These are phyloP conservation scores for Paecilomyces sp. DNA, from an alignment of 2,329 filamentous ascomycete species.

Conservation along the genomic window DNA sequence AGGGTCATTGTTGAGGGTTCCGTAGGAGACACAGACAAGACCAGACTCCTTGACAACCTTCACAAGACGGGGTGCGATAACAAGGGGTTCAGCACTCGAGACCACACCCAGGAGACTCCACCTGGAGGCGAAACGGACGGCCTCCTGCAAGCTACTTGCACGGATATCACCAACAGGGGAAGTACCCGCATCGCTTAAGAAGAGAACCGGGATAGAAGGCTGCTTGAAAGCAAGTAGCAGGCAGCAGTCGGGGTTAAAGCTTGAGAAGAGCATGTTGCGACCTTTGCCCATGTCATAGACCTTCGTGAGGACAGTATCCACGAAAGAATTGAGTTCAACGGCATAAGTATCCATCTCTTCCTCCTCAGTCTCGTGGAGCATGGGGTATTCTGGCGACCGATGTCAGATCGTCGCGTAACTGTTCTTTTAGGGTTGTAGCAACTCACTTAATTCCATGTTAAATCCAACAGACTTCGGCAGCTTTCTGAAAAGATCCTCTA, in stretches of 20 bases:
- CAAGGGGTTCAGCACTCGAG: constrained; percentile 76
- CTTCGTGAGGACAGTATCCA: constrained; percentile 82
- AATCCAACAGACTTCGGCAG: constrained; percentile 80
- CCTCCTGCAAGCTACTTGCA: constrained; percentile 87
- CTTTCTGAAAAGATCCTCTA: constrained; percentile 86
- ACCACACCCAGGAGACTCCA: constrained; percentile 96
- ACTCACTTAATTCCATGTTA: constrained; percentile 87
- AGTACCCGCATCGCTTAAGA: constrained; percentile 85
- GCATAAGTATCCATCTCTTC: constrained; percentile 96
- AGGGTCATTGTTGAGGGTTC: constrained; percentile 81
- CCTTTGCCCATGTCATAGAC: constrained; percentile 79
- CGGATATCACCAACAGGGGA: constrained; percentile 77
- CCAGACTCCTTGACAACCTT: constrained; percentile 91
- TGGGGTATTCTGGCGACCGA: constrained; percentile 65
- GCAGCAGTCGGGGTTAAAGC: constrained; percentile 96
- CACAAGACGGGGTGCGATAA: constrained; percentile 81
- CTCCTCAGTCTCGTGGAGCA: constrained; percentile 91
- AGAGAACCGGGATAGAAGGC: constrained; percentile 89
- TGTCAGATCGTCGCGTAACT: constrained; percentile 20
- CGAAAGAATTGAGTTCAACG: constrained; percentile 92
- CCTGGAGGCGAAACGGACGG: constrained; percentile 83
- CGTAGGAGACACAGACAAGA: constrained; percentile 91
- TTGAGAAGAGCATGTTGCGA: constrained; percentile 93
- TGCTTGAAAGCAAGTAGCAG: constrained; percentile 93
- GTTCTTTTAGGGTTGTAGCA: constrained; percentile 11